Percentiles rank a stretch among this genome's conserved stretches.
Evolutionary conservation across 139 green algal genomes (phyloP).

Genomic region (Coelastrella sp.): DNA sequence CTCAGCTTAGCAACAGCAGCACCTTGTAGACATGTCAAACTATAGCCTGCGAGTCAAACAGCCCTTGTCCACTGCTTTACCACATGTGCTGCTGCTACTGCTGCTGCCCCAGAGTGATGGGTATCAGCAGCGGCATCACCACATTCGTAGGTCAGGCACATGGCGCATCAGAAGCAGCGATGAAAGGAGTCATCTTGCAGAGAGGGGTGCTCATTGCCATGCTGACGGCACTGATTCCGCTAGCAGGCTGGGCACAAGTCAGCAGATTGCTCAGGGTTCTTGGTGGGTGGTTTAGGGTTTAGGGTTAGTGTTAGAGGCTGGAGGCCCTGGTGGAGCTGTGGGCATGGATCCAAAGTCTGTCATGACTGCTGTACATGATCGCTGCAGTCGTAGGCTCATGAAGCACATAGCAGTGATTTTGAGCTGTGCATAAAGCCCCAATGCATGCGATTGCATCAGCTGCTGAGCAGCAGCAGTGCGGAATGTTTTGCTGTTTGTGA

Average conservation of each 20-base stretch:
- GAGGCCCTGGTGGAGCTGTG: too few species aligned
- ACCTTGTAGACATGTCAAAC: not conserved
- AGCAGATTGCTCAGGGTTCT: slow-evolving; percentile 3
- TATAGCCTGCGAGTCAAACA: not conserved
- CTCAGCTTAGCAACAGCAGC: too few species aligned
- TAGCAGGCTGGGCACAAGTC: slow-evolving; percentile 21
- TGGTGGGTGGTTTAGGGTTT: not conserved
- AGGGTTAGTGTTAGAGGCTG: too few species aligned
- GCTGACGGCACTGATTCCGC: slow-evolving; percentile 2
- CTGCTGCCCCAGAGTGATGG: not conserved
- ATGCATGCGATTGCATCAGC: too few species aligned
- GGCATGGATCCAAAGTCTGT: too few species aligned
- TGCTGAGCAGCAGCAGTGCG: too few species aligned
- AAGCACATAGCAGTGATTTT: too few species aligned
- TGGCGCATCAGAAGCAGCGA: slow-evolving; percentile 28
- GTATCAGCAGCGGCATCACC: slow-evolving; percentile 33
- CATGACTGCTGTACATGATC: too few species aligned
- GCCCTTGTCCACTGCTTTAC: not conserved
- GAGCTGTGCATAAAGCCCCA: too few species aligned
- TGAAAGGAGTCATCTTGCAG: slow-evolving; percentile 46
- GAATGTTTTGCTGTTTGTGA: too few species aligned
- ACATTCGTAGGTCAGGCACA: slow-evolving; percentile 51
- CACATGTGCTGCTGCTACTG: not conserved
- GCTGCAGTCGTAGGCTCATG: too few species aligned
- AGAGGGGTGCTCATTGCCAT: slow-evolving; percentile 20